Evolutionary conservation across 2,329 filamentous ascomycete species (phyloP), one percentile per base, ranked within the genome.

Genomic region (Colletotrichum lini): DNA sequence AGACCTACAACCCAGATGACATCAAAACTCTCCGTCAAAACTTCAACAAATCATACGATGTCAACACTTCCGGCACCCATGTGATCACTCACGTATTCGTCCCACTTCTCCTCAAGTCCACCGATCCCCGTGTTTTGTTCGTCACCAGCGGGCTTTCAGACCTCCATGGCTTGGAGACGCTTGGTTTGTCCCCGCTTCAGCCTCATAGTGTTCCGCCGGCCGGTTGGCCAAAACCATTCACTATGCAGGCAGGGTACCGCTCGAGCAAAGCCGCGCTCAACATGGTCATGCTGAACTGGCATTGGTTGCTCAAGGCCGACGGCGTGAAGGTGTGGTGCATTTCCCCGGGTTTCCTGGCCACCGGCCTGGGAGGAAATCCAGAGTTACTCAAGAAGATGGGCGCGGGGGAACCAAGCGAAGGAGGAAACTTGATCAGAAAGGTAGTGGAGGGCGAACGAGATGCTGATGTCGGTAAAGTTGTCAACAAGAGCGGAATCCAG

Each of bases 241-340:
- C 68, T 59, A 42, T 54, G 52, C 21, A 68, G 42, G 38, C 75
- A 7, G 66, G 76, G 2, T 87, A 87, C 70, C 80, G 84, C 3
- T 77, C 77, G 35, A 75, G 77, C 26, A 87, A 87, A 76, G 81
- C 80, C 0, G 85, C 82, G 0, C 74, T 87, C 66, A 87, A 86
- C 72, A 87, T 87, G 85, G 69, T 87, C 72, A 84, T 86, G 84
- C 77, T 80, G 7, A 82, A 85, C 68, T 87, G 84, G 82, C 69
- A 76, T 13, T 76, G 81, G 9, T 68, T 79, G 0, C 76, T 87
- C 30, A 80, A 78, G 56, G 80, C 82, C 2, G 87, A 89, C 52
- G 85, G 85, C 0, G 85, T 89, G 6, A 87, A 86, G 75, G 83
- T 86, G 0, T 88, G 81, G 79, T 75, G 76, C 40, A 76, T 88